These are phyloP conservation scores for Penicillium brasilianum DNA, from an alignment of 2,329 filamentous ascomycete species.

Conservation along the genomic window DNA sequence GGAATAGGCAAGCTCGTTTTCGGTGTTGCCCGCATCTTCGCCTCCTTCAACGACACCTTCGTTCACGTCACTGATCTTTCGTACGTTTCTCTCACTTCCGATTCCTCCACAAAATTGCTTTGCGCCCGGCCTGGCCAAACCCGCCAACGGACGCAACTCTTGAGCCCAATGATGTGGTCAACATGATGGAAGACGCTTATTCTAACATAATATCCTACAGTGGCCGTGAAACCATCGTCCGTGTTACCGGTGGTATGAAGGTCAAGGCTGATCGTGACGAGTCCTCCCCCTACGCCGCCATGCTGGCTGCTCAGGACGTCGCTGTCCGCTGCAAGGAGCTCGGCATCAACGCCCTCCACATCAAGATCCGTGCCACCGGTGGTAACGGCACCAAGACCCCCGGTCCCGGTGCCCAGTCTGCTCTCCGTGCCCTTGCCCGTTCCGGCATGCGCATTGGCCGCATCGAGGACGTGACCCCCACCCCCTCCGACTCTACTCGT, in stretches of 20 bases:
- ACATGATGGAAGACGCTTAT: conserved; percentile 41
- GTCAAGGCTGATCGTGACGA: conserved; percentile 99
- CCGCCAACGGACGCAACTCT: conserved; percentile 10
- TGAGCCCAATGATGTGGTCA: conserved; percentile 35
- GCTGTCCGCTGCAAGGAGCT: conserved; percentile 87
- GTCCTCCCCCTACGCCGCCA: conserved; percentile 99
- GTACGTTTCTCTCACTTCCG: conserved; percentile 57
- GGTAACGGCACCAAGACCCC: conserved; percentile 99
- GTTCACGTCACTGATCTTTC: conserved; percentile 99
- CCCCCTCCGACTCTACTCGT: conserved; percentile 97
- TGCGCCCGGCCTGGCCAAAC: conserved; percentile 10
- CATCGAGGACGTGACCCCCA: conserved; percentile 99
- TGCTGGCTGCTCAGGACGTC: conserved; percentile 99
- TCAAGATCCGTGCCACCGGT: conserved; percentile 99
- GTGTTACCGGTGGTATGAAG: conserved; percentile 99
- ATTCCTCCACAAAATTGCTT: neutral
- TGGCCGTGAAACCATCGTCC: conserved; percentile 99
- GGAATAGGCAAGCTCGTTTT: conserved; percentile 88
- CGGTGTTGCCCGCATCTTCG: conserved; percentile 97
- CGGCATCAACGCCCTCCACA: conserved; percentile 94
- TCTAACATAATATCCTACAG: conserved; percentile 67
- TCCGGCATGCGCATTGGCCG: conserved; percentile 99
- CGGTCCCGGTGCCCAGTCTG: conserved; percentile 97
- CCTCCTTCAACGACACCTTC: conserved; percentile 91
- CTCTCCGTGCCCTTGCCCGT: conserved; percentile 97